A percentile compares a stretch with the other conserved stretches of the same genome.
phyloP scores from a whole-genome alignment of 768 basidiomycete species.

The Mycena galericulata region DNA sequence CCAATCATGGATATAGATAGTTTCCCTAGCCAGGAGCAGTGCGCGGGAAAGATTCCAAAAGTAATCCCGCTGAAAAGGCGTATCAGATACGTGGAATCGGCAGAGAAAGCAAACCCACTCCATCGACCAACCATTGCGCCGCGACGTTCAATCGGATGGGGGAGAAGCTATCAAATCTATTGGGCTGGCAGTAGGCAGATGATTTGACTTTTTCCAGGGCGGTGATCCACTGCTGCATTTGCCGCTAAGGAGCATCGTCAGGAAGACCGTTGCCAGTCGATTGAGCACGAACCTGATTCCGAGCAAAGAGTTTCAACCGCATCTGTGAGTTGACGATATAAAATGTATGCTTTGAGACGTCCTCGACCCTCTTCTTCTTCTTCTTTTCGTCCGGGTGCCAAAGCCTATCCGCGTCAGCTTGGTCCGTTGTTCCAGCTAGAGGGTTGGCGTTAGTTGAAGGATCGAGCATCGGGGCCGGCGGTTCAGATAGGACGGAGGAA shows the following conservation, averaged over 20 bases:
- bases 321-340: slow-evolving; percentile 93
- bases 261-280: slow-evolving; percentile 1
- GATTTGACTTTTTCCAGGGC: slow-evolving; percentile 86
- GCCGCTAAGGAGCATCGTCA: slow-evolving; percentile 63
- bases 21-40: slow-evolving; percentile 87
- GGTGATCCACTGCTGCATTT: slow-evolving; percentile 98
- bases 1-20: slow-evolving; percentile 98
- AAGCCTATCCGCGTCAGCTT: slow-evolving; percentile 40
- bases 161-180: slow-evolving; percentile 95
- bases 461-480: slow-evolving; percentile 75
- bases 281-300: slow-evolving; percentile 75
- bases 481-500: slow-evolving; percentile 53
- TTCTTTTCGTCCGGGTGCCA: slow-evolving; percentile 54
- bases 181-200: slow-evolving; percentile 82
- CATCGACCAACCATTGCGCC: slow-evolving; percentile 98
- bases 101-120: slow-evolving; percentile 63
- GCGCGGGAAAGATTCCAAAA: slow-evolving; percentile 98
- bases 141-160: slow-evolving; percentile 94
- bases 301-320: slow-evolving; percentile 86
- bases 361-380: slow-evolving; percentile 61
- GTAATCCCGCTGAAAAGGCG: slow-evolving; percentile 84
- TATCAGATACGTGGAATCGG: slow-evolving; percentile 8
- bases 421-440: slow-evolving; percentile 47
- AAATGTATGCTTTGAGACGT: slow-evolving; percentile 94
- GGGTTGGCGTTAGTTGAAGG: slow-evolving; percentile 84